These are phyloP conservation scores for Austroboletus festivus DNA, from an alignment of 768 basidiomycete genomes.

Conservation along the genomic window DNA sequence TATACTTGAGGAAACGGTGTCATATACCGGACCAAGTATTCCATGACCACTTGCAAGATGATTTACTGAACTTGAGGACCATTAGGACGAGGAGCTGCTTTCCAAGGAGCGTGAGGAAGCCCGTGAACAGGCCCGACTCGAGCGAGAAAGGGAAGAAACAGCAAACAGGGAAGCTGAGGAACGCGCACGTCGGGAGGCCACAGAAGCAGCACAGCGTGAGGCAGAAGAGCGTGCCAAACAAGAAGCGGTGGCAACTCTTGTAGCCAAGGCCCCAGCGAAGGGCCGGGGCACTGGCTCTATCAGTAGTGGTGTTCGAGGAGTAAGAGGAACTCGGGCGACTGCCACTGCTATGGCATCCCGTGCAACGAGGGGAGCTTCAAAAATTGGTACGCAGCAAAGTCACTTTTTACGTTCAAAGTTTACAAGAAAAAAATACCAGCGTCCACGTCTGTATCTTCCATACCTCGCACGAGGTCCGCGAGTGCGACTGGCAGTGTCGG, in stretches of 20 bases:
- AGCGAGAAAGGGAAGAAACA: slow-evolving; percentile 34
- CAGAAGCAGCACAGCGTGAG: slow-evolving; percentile 38
- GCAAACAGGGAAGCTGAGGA: slow-evolving; percentile 43
- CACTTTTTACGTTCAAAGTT: neutral
- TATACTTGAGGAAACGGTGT: slow-evolving; percentile 2
- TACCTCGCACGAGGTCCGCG: slow-evolving; percentile 23
- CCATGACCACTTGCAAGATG: neutral
- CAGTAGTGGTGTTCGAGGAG: slow-evolving; percentile 64
- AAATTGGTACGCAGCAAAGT: slow-evolving; percentile 33
- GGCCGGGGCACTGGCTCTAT: slow-evolving; percentile 44
- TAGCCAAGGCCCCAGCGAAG: slow-evolving; percentile 23
- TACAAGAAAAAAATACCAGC: slow-evolving; percentile 10
- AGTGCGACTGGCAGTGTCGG: slow-evolving; percentile 27
- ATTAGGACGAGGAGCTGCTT: slow-evolving; percentile 58
- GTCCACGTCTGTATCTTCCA: slow-evolving; percentile 10
- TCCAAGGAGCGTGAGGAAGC: slow-evolving; percentile 41
- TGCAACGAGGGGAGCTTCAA: slow-evolving; percentile 44
- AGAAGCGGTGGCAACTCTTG: slow-evolving; percentile 43
- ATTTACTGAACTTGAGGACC: neutral
- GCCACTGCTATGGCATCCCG: slow-evolving; percentile 39
- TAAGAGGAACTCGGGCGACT: slow-evolving; percentile 68
- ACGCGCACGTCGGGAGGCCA: slow-evolving; percentile 28
- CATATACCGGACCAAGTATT: neutral
- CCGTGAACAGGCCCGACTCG: slow-evolving; percentile 26
- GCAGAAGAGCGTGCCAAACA: slow-evolving; percentile 48